A percentile compares a stretch with the other conserved stretches of the same genome.
phyloP scores from a whole-genome alignment of 345 rosid genomes.

The Populus davidiana region DNA sequence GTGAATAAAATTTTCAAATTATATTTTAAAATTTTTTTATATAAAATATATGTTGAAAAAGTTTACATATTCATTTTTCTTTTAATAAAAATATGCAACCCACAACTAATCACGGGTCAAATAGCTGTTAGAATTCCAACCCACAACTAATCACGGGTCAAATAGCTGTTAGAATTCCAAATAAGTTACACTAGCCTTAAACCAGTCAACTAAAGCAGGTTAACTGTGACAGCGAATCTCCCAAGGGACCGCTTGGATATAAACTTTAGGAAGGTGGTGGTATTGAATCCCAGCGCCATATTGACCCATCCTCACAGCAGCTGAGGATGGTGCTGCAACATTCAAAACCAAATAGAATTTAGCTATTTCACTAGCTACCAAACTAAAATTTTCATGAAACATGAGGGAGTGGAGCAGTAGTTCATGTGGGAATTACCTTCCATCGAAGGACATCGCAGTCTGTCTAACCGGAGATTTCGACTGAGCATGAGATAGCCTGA shows the following conservation, averaged over 20 bases:
- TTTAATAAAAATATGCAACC: too few species aligned
- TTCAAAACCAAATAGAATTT: constrained; percentile 2
- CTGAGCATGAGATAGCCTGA: constrained; percentile 70
- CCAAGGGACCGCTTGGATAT: background rate
- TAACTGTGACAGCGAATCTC: background rate
- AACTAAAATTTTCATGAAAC: background rate
- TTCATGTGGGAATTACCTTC: constrained; percentile 44
- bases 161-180: too few species aligned
- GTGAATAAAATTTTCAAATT: too few species aligned
- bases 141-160: too few species aligned
- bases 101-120: too few species aligned
- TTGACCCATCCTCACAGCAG: constrained; percentile 90
- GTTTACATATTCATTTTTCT: too few species aligned
- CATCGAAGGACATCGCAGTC: constrained; percentile 91
- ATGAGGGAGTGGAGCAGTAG: background rate
- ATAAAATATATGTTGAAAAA: too few species aligned
- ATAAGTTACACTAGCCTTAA: too few species aligned
- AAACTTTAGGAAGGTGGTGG: constrained; percentile 30
- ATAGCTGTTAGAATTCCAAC: too few species aligned
- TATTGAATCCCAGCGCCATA: constrained; percentile 89
- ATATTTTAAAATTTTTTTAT: too few species aligned
- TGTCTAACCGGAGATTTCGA: constrained; percentile 85
- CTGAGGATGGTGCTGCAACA: constrained; percentile 81
- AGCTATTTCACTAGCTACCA: background rate
- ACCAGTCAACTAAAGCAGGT: too few species aligned